Evolutionary conservation across 352 stramenopile species (phyloP), one percentile per base, ranked within the genome.

Genomic region (Pythium apleroticum): DNA sequence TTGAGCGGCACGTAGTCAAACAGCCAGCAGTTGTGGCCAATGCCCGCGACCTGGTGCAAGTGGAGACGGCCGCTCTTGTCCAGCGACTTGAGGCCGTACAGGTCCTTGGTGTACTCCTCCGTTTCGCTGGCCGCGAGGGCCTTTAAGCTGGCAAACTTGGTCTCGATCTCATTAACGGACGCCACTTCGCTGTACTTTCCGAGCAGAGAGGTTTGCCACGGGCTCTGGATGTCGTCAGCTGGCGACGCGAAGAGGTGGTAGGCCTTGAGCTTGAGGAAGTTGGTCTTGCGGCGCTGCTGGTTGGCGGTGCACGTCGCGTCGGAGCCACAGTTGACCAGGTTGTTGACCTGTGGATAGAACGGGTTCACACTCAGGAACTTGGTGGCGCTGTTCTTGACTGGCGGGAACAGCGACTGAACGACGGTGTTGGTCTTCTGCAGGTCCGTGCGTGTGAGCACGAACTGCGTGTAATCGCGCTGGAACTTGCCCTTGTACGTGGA

Each of bases 321-420:
- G 11, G 57, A 41, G 22, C 15, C 27, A 27, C 20, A 33, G 14
- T 9, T 25, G 30, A 33, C 43, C 11, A 54, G 5, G 52, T 84
- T 84, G 71, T 81, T 81, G 49, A 78, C 49, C 31, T 54, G 62
- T 12, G 73, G 73, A n/a, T 78, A 56, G 59, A 76, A 81, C 46
- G 58, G 31, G 52, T 79, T 81, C 33, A 54, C 63, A 10, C 57
- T 22, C 2, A 60, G 54, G 39, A 68, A 79, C 17, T 39, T 45
- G 30, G 3, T 10, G 25, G 49, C 65, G 56, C 14, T 50, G 35
- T 24, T 76, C 45, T 4, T 37, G 53, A 9, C 74, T 68, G 25
- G 71, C 64, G 37, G 65, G 63, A 20, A 66, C 63, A 39, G 2
- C 7, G 33, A 39, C 33, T 39, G 33, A 2, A 39, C 33, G 33